These are phyloP conservation scores for Elongisporangium anandrum DNA, from an alignment of 352 stramenopile genomes.

Conservation along the genomic window DNA sequence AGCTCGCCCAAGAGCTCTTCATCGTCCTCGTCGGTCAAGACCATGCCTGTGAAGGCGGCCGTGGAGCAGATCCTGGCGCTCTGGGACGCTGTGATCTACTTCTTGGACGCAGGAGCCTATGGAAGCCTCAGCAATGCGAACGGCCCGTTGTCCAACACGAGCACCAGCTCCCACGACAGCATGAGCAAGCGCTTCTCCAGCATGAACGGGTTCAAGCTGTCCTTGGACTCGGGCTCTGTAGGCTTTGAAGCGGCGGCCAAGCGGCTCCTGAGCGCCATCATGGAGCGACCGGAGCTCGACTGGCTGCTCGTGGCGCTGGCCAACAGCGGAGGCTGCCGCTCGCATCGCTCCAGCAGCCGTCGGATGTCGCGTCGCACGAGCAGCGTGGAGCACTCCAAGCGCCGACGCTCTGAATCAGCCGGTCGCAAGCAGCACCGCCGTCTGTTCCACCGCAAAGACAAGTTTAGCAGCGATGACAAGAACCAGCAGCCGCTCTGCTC, in stretches of 20 bases:
- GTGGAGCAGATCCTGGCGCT: slow-evolving; percentile 44
- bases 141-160: slow-evolving; percentile 5
- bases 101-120: slow-evolving; percentile 24
- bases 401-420: slow-evolving; percentile 2
- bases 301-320: slow-evolving; percentile 42
- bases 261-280: slow-evolving; percentile 31
- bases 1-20: slow-evolving; percentile 1
- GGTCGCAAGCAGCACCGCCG: slow-evolving; percentile 2
- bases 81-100: slow-evolving; percentile 53
- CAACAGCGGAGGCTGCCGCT: slow-evolving; percentile 38
- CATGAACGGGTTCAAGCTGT: slow-evolving; percentile 11
- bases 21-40: slow-evolving; percentile 19
- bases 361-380: slow-evolving; percentile 11
- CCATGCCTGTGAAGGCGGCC: slow-evolving; percentile 27
- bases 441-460: slow-evolving; percentile 13
- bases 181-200: slow-evolving; percentile 15
- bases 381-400: slow-evolving; percentile 5
- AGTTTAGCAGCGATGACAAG: slow-evolving; percentile 17
- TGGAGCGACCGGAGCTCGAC: slow-evolving; percentile 55
- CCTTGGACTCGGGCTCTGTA: slow-evolving; percentile 21
- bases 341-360: slow-evolving; percentile 26
- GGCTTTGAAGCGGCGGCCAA: slow-evolving; percentile 28
- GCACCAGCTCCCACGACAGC: slow-evolving; percentile 3
- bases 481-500: slow-evolving; percentile 32
- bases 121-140: slow-evolving; percentile 19